These are phyloP conservation scores for Malus domestica DNA, from an alignment of 306 rosid genomes.

Conservation along the genomic window ASM211411v1 NC_041797.1:11043001-11043500, in stretches of 20 bases:
- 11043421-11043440: too few relatives aligned
- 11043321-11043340: constrained; percentile 68
- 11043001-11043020: constrained; percentile 56
- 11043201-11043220: constrained; percentile 43
- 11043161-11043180: constrained; percentile 62
- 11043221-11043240: constrained; percentile 47
- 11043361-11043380: too few relatives aligned
- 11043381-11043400: too few relatives aligned
- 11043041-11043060: constrained; percentile 6
- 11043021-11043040: constrained; percentile 44
- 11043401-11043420: too few relatives aligned
- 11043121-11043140: constrained; percentile 69
- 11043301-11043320: constrained; percentile 68
- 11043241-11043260: constrained; percentile 50
- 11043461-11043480: too few relatives aligned
- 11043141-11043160: constrained; percentile 53
- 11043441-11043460: too few relatives aligned
- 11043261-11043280: constrained; percentile 65
- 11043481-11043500: too few relatives aligned
- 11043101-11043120: constrained; percentile 46
- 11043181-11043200: constrained; percentile 73
- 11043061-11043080: constrained; percentile 73
- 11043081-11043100: constrained; percentile 55
- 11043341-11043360: constrained; percentile 29
- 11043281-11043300: constrained; percentile 73